phyloP scores from a whole-genome alignment of 495 filamentous ascomycete species.

The Lophium mytilinum region DNA sequence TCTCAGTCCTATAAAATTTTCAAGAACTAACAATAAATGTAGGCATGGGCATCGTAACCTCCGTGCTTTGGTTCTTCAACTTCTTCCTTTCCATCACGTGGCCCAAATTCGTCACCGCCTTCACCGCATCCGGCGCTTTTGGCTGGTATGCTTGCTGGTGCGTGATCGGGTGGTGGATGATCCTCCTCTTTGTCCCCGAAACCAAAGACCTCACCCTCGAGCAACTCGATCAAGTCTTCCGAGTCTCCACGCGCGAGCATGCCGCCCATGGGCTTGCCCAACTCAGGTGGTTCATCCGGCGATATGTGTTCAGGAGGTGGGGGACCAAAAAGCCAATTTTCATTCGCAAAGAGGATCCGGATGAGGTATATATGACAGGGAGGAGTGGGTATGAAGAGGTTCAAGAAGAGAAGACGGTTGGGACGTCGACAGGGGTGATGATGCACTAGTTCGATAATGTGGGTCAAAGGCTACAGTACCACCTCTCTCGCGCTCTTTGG shows the following conservation, averaged over 20 bases:
- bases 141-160: constrained; percentile 48
- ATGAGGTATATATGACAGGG: constrained; percentile 3
- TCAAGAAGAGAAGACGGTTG: background rate
- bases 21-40: background rate
- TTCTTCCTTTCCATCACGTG: constrained; percentile 59
- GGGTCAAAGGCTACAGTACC: background rate
- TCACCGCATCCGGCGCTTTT: constrained; percentile 55
- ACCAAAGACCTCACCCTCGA: constrained; percentile 24
- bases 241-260: constrained; percentile 13
- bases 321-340: constrained; percentile 8
- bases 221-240: constrained; percentile 29
- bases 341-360: background rate
- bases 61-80: constrained; percentile 66
- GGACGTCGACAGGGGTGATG: background rate
- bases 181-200: constrained; percentile 19
- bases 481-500: background rate
- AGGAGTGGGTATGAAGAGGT: constrained; percentile 5
- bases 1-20: too few species aligned
- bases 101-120: constrained; percentile 47
- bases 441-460: background rate
- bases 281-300: constrained; percentile 15
- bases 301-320: constrained; percentile 17
- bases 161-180: constrained; percentile 23
- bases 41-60: constrained; percentile 42
- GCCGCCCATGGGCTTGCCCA: constrained; percentile 12